These are phyloP conservation scores for Allantophomopsis lycopodina DNA, from an alignment of 2,329 filamentous ascomycete genomes.

Conservation along the genomic window DNA sequence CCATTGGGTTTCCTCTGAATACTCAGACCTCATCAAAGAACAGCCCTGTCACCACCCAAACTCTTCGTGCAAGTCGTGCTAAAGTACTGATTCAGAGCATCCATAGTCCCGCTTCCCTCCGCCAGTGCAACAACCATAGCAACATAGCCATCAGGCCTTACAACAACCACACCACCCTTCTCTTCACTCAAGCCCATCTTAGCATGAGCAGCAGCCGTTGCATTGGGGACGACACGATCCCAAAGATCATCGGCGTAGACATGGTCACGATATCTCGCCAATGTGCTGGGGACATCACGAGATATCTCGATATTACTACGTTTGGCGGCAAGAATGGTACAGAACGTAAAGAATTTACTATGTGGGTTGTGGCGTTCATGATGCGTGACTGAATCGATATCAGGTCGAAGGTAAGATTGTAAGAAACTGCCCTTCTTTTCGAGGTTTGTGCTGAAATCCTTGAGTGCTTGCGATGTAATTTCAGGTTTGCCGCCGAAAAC, in stretches of 20 bases:
- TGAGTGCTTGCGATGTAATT: slow-evolving; percentile 46
- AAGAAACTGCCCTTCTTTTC: slow-evolving; percentile 60
- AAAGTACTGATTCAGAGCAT: slow-evolving; percentile 77
- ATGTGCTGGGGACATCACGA: slow-evolving; percentile 52
- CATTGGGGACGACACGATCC: slow-evolving; percentile 55
- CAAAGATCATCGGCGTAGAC: slow-evolving; percentile 77
- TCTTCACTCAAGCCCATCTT: slow-evolving; percentile 74
- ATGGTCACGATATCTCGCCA: slow-evolving; percentile 67
- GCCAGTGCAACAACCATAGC: slow-evolving; percentile 60
- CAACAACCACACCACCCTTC: slow-evolving; percentile 66
- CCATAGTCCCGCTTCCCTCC: slow-evolving; percentile 66
- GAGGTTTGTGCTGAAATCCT: slow-evolving; percentile 55
- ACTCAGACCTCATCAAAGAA: slow-evolving; percentile 18
- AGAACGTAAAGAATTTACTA: slow-evolving; percentile 68
- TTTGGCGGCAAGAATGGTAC: slow-evolving; percentile 57
- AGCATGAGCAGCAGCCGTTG: slow-evolving; percentile 63
- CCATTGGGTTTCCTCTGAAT: no score
- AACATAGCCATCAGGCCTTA: slow-evolving; percentile 79
- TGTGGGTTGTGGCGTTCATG: slow-evolving; percentile 81
- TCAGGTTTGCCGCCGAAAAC: slow-evolving; percentile 64
- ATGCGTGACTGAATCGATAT: slow-evolving; percentile 50
- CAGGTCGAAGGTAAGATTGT: slow-evolving; percentile 44
- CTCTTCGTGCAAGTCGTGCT: slow-evolving; percentile 54
- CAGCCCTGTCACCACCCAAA: slow-evolving; percentile 24
- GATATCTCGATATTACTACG: slow-evolving; percentile 61